Evolutionary conservation across 176 grass and related monocot genomes (phyloP).

Genomic region (Carex littledalei): DNA sequence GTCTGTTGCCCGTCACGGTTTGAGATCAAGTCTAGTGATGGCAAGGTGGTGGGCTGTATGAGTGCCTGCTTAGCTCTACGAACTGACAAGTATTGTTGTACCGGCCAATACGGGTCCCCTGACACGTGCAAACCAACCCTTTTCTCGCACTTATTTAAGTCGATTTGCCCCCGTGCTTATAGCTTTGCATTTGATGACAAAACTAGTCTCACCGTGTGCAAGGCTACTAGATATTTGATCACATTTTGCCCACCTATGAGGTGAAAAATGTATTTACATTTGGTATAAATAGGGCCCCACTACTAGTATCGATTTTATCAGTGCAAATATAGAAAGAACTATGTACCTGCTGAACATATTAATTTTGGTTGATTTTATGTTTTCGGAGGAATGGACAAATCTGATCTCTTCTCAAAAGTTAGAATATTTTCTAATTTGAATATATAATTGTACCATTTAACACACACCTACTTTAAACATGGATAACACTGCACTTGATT

Average conservation of each 20-base stretch:
- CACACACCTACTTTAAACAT: background rate
- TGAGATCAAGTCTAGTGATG: constrained; percentile 46
- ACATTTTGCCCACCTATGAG: constrained; percentile 64
- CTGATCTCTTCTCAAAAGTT: background rate
- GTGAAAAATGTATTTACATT: background rate
- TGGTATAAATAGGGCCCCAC: background rate
- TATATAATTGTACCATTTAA: background rate
- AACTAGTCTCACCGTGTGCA: constrained; percentile 59
- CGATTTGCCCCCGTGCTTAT: constrained; percentile 74
- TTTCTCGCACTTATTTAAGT: constrained; percentile 82
- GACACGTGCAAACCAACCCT: constrained; percentile 53
- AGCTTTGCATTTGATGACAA: constrained; percentile 77
- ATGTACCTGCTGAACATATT: background rate
- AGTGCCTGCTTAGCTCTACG: constrained; percentile 65
- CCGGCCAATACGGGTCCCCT: constrained; percentile 47
- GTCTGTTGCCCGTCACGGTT: constrained; percentile 64
- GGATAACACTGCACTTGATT: background rate
- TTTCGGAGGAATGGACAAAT: background rate
- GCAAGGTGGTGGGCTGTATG: constrained; percentile 60
- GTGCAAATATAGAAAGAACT: background rate
- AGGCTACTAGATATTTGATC: constrained; percentile 58
- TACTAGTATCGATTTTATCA: background rate
- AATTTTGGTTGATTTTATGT: background rate
- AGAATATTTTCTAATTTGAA: background rate
- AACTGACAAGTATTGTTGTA: constrained; percentile 74